phyloP scores from a whole-genome alignment of 202 grass and related monocot species.

The Elaeis oleifera region DNA sequence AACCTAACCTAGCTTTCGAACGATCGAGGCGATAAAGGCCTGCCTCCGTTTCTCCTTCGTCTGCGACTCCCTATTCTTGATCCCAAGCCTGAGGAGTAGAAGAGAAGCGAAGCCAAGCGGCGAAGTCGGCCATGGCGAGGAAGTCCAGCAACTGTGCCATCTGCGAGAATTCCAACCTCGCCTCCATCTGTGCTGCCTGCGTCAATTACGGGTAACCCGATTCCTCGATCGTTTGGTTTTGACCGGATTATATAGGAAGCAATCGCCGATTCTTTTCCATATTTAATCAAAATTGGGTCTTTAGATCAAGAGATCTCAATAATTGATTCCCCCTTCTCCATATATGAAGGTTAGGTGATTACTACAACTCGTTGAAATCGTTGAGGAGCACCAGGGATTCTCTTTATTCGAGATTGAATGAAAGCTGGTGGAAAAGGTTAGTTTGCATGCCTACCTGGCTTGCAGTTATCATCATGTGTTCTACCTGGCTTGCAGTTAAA shows the following conservation, averaged over 20 bases:
- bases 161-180: conserved; percentile 80
- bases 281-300: neutral
- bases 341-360: conserved; percentile 47
- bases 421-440: conserved; percentile 63
- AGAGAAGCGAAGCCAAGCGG: too few relatives aligned
- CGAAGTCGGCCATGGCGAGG: conserved; percentile 22
- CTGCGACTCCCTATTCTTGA: too few relatives aligned
- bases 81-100: too few relatives aligned
- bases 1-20: too few relatives aligned
- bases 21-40: too few relatives aligned
- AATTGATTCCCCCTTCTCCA: too few relatives aligned
- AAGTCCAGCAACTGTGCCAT: conserved; percentile 41
- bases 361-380: conserved; percentile 42
- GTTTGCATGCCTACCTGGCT: neutral
- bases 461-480: too few relatives aligned
- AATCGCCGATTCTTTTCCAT: conserved; percentile 11
- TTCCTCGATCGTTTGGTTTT: neutral
- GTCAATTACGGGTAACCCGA: conserved; percentile 52
- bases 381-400: conserved; percentile 55
- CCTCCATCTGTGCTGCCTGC: conserved; percentile 65
- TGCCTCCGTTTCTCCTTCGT: too few relatives aligned
- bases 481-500: too few relatives aligned
- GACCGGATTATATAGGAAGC: too few relatives aligned
- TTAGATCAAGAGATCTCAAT: neutral
- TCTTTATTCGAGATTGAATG: conserved; percentile 39